Evolutionary conservation across 139 green algal genomes (phyloP).

Genomic region (Chlamydomonas sp.): DNA sequence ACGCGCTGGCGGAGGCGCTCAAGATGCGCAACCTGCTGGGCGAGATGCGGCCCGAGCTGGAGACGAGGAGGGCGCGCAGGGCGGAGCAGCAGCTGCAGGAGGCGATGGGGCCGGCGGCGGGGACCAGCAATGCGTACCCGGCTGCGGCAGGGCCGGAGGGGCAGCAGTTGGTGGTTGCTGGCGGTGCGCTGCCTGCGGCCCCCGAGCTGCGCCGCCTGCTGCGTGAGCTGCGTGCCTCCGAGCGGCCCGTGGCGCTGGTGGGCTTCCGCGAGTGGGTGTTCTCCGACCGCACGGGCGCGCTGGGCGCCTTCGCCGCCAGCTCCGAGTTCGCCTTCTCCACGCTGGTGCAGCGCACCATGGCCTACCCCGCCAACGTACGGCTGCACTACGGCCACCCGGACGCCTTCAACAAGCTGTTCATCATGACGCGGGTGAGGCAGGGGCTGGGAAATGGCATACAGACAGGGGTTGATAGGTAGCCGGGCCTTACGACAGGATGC

Average conservation of each 20-base stretch:
- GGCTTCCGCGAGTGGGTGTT: slow-evolving; percentile 81
- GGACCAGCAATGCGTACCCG: no score
- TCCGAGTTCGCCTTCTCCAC: slow-evolving; percentile 84
- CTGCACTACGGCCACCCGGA: slow-evolving; percentile 81
- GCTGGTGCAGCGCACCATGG: slow-evolving; percentile 86
- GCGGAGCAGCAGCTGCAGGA: neutral
- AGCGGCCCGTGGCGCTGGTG: slow-evolving; percentile 16
- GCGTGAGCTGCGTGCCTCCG: neutral
- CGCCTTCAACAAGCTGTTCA: slow-evolving; percentile 87
- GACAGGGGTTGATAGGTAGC: neutral
- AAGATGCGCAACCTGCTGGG: slow-evolving; percentile 71
- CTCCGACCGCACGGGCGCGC: slow-evolving; percentile 62
- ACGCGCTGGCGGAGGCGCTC: slow-evolving; percentile 67
- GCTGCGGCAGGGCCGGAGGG: no score
- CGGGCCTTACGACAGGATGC: no score
- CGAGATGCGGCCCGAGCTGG: neutral
- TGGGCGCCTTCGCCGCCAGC: slow-evolving; percentile 77
- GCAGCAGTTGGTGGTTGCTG: no score
- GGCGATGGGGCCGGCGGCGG: neutral
- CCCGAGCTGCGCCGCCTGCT: neutral
- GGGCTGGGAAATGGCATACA: neutral
- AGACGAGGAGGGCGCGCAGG: neutral
- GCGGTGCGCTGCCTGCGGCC: neutral
- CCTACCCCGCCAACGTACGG: slow-evolving; percentile 53
- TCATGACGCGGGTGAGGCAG: slow-evolving; percentile 62